Percentiles rank a stretch among this genome's conserved stretches.
phyloP scores from a whole-genome alignment of 75 land plant species.

The Cunninghamia lanceolata region DNA sequence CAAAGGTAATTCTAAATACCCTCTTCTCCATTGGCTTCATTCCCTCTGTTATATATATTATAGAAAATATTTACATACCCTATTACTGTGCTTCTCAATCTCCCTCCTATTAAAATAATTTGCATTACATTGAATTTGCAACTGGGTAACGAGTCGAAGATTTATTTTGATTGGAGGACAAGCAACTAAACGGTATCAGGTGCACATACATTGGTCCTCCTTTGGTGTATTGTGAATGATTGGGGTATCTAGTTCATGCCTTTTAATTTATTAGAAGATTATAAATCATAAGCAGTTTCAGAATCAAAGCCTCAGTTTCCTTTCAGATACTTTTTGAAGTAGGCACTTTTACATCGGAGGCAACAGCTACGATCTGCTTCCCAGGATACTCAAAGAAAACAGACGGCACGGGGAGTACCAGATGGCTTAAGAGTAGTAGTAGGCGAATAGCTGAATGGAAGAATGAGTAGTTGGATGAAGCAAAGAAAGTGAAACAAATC shows the following conservation, averaged over 20 bases:
- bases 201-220: no score
- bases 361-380: not conserved
- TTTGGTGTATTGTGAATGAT: no score
- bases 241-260: not conserved
- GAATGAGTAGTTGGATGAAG: not conserved
- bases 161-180: not conserved
- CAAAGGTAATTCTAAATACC: slow-evolving; percentile 21
- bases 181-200: not conserved
- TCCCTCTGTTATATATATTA: not conserved
- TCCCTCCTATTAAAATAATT: not conserved
- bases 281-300: not conserved
- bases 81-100: not conserved
- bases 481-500: not conserved
- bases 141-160: not conserved
- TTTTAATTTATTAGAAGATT: no score
- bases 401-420: not conserved
- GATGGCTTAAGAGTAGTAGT: not conserved
- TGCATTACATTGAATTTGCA: not conserved
- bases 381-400: no score
- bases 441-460: not conserved
- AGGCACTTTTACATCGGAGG: not conserved
- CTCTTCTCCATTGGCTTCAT: not conserved
- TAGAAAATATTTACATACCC: no score
- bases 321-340: no score
- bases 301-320: not conserved